Evolutionary conservation across 192 early-diverging fungal species (phyloP), one percentile per base, ranked within the genome.

Genomic region (Entophlyctis luteolus): DNA sequence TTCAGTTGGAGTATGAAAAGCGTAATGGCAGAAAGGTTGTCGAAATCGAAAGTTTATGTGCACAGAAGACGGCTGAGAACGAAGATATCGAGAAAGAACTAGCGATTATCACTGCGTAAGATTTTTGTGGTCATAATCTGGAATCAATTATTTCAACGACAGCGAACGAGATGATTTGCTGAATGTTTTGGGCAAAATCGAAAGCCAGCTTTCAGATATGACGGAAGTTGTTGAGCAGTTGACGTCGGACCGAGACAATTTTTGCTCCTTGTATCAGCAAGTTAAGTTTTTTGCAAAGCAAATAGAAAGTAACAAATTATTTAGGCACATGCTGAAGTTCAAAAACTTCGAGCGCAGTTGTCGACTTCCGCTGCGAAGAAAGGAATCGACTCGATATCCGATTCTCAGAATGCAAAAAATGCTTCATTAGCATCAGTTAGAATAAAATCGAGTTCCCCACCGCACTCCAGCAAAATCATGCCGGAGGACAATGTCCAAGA

Each of bases 151-250:
- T 54, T 27, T 2, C 12, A 14, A 54, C 20, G 16, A 20, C 8
- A 65, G 68, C 23, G 81, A 83, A 62, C 72, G 79, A 23, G 72
- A 81, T 34, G 69, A 74, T 18, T 36, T 84, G 27, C 39, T 84
- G 10, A 8, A 32, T 12, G 77, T 73, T 0, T 48, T 84, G 16
- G 38, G 72, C 39, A 60, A 67, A 39, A 73, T 84, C 38, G 79
- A 82, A 46, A 46, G 35, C 0, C 70, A 79, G 38, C 32, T 84
- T 0, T 35, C 36, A 1, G 73, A 79, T 23, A 53, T 81, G 2
- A 65, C 77, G 20, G 42, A 45, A 14, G 47, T 56, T 25, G 59
- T 81, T 32, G 55, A 72, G 22, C 33, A 48, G 22, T 57, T 84
- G 2, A 79, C 75, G 2, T 42, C 35, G 25, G 82, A 84, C 33